phyloP scores from a whole-genome alignment of 768 basidiomycete species.

The Suillus hirtellus region DNA sequence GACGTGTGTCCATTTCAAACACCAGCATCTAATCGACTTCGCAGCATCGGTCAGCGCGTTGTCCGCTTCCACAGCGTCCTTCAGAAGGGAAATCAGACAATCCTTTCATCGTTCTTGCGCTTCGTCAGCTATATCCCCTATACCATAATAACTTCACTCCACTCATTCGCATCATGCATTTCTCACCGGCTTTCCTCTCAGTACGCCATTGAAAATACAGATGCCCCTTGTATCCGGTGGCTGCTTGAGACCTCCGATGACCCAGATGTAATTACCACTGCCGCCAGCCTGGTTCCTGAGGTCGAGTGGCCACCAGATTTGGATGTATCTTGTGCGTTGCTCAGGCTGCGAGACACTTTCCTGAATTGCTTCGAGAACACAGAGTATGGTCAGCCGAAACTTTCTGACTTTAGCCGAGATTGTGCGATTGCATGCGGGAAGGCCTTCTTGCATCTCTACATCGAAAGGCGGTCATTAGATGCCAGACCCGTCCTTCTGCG shows the following conservation, averaged over 20 bases:
- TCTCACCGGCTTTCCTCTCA: background rate
- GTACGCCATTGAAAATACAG: background rate
- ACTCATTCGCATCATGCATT: conserved; percentile 4
- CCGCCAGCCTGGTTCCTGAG: conserved; percentile 18
- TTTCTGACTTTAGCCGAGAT: conserved; percentile 1
- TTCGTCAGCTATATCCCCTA: conserved; percentile 6
- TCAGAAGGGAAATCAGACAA: conserved; percentile 6
- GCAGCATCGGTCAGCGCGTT: conserved; percentile 4
- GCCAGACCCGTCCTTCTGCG: conserved; percentile 1
- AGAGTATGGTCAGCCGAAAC: conserved; percentile 5
- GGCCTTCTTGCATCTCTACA: conserved; percentile 9
- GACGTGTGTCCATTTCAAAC: conserved; percentile 23
- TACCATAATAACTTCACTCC: background rate
- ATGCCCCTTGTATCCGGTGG: conserved; percentile 13
- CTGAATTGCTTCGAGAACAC: conserved; percentile 10
- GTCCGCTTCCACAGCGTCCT: background rate
- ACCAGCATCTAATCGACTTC: conserved; percentile 17
- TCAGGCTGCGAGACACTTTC: conserved; percentile 15
- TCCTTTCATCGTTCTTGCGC: conserved; percentile 4
- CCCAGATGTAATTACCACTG: conserved; percentile 13
- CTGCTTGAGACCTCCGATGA: conserved; percentile 13
- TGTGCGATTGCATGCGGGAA: conserved; percentile 13
- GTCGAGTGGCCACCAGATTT: conserved; percentile 18
- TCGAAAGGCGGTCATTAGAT: conserved; percentile 10
- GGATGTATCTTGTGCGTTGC: conserved; percentile 13